Percentiles rank a stretch among this genome's conserved stretches.
Evolutionary conservation across 768 basidiomycete genomes (phyloP).

Genomic region (Boletus coccyginus): DNA sequence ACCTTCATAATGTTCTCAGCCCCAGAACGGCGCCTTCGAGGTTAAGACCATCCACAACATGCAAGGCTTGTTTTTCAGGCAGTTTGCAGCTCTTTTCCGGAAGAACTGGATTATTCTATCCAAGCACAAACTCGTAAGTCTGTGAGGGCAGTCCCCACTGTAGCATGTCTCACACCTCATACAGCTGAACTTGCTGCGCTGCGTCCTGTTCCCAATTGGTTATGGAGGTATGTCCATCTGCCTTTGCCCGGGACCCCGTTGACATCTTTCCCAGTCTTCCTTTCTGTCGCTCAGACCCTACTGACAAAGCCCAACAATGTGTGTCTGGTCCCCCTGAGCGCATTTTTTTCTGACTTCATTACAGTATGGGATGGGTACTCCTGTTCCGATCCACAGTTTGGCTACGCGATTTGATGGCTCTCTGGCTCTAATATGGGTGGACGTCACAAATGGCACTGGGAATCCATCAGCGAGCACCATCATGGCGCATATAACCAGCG

Average conservation of each 20-base stretch:
- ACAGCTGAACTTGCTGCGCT: slow-evolving; percentile 59
- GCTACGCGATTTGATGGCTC: slow-evolving; percentile 51
- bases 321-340: slow-evolving; percentile 17
- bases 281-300: slow-evolving; percentile 62
- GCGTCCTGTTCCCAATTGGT: slow-evolving; percentile 60
- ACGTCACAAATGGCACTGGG: slow-evolving; percentile 56
- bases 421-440: slow-evolving; percentile 61
- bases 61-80: slow-evolving; percentile 51
- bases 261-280: slow-evolving; percentile 40
- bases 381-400: slow-evolving; percentile 48
- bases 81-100: slow-evolving; percentile 58
- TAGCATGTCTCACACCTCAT: not conserved
- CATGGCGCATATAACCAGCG: slow-evolving; percentile 55
- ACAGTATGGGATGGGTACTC: slow-evolving; percentile 63
- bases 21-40: not conserved
- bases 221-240: slow-evolving; percentile 42
- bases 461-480: slow-evolving; percentile 55
- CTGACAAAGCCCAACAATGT: slow-evolving; percentile 58
- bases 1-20: not conserved
- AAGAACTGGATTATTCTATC: slow-evolving; percentile 76
- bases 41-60: slow-evolving; percentile 10
- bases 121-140: slow-evolving; percentile 60
- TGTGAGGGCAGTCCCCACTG: not conserved
- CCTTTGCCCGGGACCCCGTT: not conserved
- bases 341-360: not conserved